Evolutionary conservation across 768 basidiomycete species (phyloP).

Genomic region (Chlorophyllum brunneum): DNA sequence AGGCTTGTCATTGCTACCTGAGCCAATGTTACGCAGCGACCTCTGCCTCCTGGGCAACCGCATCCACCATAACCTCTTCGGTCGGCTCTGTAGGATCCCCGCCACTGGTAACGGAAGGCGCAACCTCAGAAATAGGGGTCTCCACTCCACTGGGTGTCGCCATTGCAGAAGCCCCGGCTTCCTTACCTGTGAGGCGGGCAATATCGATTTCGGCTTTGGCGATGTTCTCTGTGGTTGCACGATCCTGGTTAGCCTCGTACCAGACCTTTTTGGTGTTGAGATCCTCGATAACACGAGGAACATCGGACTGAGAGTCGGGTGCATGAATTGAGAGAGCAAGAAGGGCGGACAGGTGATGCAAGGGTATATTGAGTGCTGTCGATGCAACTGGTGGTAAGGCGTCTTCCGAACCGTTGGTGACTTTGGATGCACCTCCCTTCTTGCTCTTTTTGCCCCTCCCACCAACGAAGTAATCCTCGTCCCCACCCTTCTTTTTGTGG

Average conservation of each 20-base stretch:
- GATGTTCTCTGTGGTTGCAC: constrained; percentile 73
- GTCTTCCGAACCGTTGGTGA: constrained; percentile 29
- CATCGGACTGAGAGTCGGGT: constrained; percentile 70
- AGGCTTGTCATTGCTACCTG: too few species aligned
- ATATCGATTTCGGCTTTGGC: constrained; percentile 79
- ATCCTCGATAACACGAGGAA: constrained; percentile 83
- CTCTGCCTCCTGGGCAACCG: constrained; percentile 29
- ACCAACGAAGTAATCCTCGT: constrained; percentile 81
- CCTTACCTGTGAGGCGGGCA: constrained; percentile 44
- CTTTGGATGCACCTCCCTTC: constrained; percentile 32
- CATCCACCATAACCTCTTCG: constrained; percentile 14
- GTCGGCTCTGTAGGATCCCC: constrained; percentile 43
- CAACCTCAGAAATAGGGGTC: constrained; percentile 24
- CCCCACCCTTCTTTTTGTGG: constrained; percentile 92
- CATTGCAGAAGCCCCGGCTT: constrained; percentile 30
- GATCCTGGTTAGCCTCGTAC: constrained; percentile 90
- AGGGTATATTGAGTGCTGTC: constrained; percentile 63
- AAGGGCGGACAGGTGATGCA: constrained; percentile 85
- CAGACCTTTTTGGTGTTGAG: constrained; percentile 92
- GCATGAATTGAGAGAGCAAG: constrained; percentile 87
- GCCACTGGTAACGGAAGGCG: constrained; percentile 33
- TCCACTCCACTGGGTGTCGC: constrained; percentile 26
- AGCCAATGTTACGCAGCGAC: constrained; percentile 12
- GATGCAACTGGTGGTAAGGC: constrained; percentile 23
- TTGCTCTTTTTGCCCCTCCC: constrained; percentile 67